Evolutionary conservation across 2,329 filamentous ascomycete genomes (phyloP).

Genomic region (Ophiognomonia clavigignenti-juglandacearum): DNA sequence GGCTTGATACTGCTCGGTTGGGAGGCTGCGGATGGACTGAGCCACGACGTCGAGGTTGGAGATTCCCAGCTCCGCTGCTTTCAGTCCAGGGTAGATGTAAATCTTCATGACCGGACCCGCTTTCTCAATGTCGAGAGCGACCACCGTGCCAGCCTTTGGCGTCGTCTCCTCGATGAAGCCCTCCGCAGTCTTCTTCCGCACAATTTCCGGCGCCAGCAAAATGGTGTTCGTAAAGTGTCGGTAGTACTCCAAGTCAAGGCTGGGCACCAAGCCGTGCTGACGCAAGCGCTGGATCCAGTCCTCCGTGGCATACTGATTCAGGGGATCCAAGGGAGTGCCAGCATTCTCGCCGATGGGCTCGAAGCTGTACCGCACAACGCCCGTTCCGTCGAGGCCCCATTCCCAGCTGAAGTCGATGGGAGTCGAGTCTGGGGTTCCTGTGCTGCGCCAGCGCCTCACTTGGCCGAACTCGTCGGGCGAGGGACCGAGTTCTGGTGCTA

Average conservation of each 20-base stretch:
- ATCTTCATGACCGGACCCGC: constrained; percentile 20
- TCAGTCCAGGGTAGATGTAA: constrained; percentile 21
- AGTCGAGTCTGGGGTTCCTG: constrained; percentile 20
- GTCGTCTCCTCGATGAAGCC: constrained; percentile 20
- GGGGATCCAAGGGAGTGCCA: constrained; percentile 19
- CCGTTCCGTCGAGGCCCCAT: constrained; percentile 18
- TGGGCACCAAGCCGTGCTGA: constrained; percentile 18
- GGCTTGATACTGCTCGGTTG: constrained; percentile 17
- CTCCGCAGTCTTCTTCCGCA: constrained; percentile 13
- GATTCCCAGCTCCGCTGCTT: constrained; percentile 20
- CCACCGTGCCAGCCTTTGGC: constrained; percentile 20
- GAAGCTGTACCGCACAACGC: constrained; percentile 20
- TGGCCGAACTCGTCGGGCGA: constrained; percentile 17
- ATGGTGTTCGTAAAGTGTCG: constrained; percentile 18
- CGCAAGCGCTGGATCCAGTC: constrained; percentile 18
- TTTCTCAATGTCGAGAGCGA: constrained; percentile 21
- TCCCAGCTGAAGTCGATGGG: constrained; percentile 23
- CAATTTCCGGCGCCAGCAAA: constrained; percentile 12
- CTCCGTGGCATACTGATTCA: constrained; percentile 18
- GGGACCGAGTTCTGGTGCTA: constrained; percentile 20
- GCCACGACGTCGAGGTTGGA: constrained; percentile 20
- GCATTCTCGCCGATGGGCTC: constrained; percentile 21
- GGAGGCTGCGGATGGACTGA: constrained; percentile 19
- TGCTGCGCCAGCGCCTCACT: constrained; percentile 18
- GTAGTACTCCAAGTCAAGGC: constrained; percentile 21